A percentile compares a stretch with the other conserved stretches of the same genome.
Evolutionary conservation across 192 early-diverging fungal genomes (phyloP).

Genomic region (Allomyces macrogynus): DNA sequence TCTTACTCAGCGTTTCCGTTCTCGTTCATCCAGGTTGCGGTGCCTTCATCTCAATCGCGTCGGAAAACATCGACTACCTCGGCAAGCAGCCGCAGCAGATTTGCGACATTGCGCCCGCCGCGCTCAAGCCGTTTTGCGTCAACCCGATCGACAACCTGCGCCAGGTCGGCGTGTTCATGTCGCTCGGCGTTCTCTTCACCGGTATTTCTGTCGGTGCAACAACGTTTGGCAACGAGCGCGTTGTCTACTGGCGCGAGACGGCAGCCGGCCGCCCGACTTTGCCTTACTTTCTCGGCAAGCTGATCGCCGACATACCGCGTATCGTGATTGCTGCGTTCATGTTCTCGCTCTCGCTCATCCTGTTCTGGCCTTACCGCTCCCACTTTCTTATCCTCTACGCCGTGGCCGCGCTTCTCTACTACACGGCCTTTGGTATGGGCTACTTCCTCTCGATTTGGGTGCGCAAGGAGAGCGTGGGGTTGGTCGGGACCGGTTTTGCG

Average conservation of each 20-base stretch:
- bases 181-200: constrained; percentile 31
- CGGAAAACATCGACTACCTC: constrained; percentile 25
- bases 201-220: constrained; percentile 33
- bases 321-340: constrained; percentile 32
- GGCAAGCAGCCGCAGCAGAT: constrained; percentile 23
- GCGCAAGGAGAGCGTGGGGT: constrained; percentile 11
- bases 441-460: constrained; percentile 31
- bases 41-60: constrained; percentile 22
- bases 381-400: constrained; percentile 11
- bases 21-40: constrained; percentile 29
- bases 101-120: constrained; percentile 23
- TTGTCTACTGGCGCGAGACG: constrained; percentile 44
- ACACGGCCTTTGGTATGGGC: constrained; percentile 31
- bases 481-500: constrained; percentile 37
- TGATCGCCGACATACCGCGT: constrained; percentile 34
- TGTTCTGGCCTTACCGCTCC: constrained; percentile 26
- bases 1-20: constrained; percentile 15
- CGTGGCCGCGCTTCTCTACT: constrained; percentile 27
- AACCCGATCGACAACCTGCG: constrained; percentile 13
- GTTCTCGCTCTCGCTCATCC: constrained; percentile 31
- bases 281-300: constrained; percentile 42
- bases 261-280: constrained; percentile 29
- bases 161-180: constrained; percentile 30
- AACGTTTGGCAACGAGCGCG: constrained; percentile 39
- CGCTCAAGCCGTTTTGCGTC: constrained; percentile 9